Evolutionary conservation across 768 basidiomycete genomes (phyloP), one percentile per base, ranked within the genome.

Genomic region (Boletus edulis): DNA sequence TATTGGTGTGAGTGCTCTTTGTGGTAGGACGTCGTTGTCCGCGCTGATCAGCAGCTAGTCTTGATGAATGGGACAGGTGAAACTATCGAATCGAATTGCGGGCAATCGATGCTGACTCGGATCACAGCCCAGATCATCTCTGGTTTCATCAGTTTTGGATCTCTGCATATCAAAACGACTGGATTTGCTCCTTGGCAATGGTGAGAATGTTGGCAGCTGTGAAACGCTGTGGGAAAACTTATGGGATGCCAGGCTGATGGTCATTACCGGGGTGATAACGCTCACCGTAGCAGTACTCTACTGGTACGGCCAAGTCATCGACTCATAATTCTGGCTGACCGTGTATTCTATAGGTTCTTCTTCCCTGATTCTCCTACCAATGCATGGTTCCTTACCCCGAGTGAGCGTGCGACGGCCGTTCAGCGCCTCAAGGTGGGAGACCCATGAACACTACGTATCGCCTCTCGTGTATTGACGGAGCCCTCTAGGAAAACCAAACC

Each of bases 301-400:
- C 65, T 88, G 83, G 87, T 85, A 67, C 5, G 37, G 8, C 11
- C 18, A 15, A 10, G 18, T 40, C 13, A 2, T 46, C 40, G 49
- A 6, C 3, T 46, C 24, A 1, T 46, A 4, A 40, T 17, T 12
- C 31, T 8, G 17, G 35, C 42, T 62, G 29, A 68, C 24, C 1
- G 3, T 31, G 27, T 40, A 9, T 40, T 31, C 22, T 1, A 10
- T 10, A 85, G 83, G 78, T 80, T 86, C 64, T 69, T 84, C 37
- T 89, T 90, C 72, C 88, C 87, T 0, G 83, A 89, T 66, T 88
- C 86, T 6, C 88, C 89, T 0, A 85, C 86, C 5, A 85, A 65
- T 54, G 87, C 89, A 17, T 84, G 85, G 83, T 91, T 91, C 73
- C 74, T 91, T 46, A 86, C 86, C 3, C 72, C 68, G 4, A 73